Percentiles rank a stretch among this genome's conserved stretches.
phyloP scores from a whole-genome alignment of 2,329 filamentous ascomycete species.

The Alternaria hordeiaustralica region DNA sequence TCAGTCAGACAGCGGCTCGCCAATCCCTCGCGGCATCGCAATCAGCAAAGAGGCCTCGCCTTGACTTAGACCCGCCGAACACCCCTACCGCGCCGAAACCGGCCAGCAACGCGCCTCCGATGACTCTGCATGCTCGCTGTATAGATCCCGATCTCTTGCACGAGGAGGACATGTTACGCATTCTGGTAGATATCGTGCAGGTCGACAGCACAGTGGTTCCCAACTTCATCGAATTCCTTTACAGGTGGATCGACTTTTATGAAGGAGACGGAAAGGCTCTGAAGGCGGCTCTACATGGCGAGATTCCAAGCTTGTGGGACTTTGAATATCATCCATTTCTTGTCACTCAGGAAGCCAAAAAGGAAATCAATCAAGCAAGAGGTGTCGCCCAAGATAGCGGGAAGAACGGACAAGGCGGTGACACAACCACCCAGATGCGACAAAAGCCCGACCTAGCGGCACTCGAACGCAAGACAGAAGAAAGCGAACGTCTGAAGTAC shows the following conservation, averaged over 20 bases:
- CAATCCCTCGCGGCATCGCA: conserved; percentile 5
- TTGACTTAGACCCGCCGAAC: conserved; percentile 7
- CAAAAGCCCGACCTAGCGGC: conserved; percentile 33
- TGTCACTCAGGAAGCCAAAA: conserved; percentile 17
- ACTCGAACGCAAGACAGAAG: conserved; percentile 30
- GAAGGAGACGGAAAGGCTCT: conserved; percentile 41
- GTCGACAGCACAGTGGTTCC: conserved; percentile 34
- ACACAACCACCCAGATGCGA: conserved; percentile 23
- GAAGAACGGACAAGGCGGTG: neutral
- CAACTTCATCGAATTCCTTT: conserved; percentile 46
- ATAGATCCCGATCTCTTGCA: conserved; percentile 33
- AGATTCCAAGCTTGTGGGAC: conserved; percentile 46
- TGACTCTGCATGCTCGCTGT: conserved; percentile 24
- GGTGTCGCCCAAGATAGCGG: neutral
- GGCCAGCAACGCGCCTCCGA: conserved; percentile 12
- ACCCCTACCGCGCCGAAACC: neutral
- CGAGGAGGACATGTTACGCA: conserved; percentile 37
- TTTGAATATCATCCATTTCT: conserved; percentile 42
- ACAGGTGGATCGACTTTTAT: conserved; percentile 42
- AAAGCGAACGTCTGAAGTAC: conserved; percentile 42
- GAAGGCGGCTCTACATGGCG: conserved; percentile 37
- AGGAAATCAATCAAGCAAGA: neutral
- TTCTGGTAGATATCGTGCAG: conserved; percentile 43
- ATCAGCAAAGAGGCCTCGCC: conserved; percentile 33
- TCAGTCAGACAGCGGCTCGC: conserved; percentile 13